A percentile compares a stretch with the other conserved stretches of the same genome.
phyloP scores from a whole-genome alignment of 73 alveolate genomes.

The Tetrahymena thermophila region DNA sequence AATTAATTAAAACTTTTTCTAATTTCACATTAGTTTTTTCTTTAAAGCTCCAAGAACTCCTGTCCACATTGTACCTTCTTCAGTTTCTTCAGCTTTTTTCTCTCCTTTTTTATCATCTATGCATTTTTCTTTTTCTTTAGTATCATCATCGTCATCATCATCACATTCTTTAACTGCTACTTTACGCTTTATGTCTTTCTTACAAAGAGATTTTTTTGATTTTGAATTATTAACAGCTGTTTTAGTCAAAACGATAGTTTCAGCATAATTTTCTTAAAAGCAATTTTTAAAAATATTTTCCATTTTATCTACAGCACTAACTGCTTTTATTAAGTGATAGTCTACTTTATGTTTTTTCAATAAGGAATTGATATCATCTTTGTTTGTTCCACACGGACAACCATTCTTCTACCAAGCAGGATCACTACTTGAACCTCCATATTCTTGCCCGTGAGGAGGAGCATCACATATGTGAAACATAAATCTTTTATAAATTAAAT shows the following conservation, averaged over 20 bases:
- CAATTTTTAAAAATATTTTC: not conserved
- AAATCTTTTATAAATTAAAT: slow-evolving; percentile 55
- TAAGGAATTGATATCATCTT: not conserved
- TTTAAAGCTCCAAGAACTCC: not conserved
- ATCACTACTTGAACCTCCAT: slow-evolving; percentile 35
- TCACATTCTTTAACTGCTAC: not conserved
- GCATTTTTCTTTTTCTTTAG: not conserved
- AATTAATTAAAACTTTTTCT: no score
- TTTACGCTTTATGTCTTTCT: not conserved
- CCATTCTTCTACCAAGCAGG: not conserved
- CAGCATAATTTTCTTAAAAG: not conserved
- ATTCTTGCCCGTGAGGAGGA: slow-evolving; percentile 82
- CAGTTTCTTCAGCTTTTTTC: not conserved
- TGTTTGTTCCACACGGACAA: not conserved
- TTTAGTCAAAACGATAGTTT: not conserved
- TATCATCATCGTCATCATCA: not conserved
- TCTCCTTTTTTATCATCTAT: not conserved
- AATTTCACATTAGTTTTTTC: not conserved
- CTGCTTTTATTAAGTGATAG: not conserved
- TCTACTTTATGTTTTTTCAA: not conserved
- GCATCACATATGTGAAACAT: slow-evolving; percentile 85
- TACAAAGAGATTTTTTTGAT: not conserved
- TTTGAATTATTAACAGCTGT: not conserved
- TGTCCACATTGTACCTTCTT: not conserved
- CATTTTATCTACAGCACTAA: not conserved